Percentiles rank a stretch among this genome's conserved stretches.
Conservation (phyloP, 208 protist species). For the Novymonas esmeraldas region DNA sequence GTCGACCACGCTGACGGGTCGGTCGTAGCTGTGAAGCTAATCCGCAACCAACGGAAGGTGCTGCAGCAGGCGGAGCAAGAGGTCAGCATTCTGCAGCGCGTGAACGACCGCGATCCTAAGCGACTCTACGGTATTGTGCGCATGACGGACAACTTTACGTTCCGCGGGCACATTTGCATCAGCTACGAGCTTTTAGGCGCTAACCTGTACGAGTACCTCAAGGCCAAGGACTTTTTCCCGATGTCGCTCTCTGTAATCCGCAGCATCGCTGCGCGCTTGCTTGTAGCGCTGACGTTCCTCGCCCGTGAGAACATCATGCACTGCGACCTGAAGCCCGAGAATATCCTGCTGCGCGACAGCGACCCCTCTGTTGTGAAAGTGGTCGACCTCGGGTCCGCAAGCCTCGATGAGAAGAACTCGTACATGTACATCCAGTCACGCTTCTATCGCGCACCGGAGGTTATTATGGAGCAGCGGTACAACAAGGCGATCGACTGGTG, state of each 20-base stretch:
- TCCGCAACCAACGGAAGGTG: constrained; percentile 73
- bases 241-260: constrained; percentile 72
- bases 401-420: constrained; percentile 89
- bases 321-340: constrained; percentile 97
- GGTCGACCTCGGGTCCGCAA: constrained; percentile 97
- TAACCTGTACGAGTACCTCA: constrained; percentile 83
- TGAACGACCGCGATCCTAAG: constrained; percentile 61
- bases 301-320: constrained; percentile 92
- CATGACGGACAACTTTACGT: constrained; percentile 74
- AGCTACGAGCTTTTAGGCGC: constrained; percentile 73
- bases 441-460: constrained; percentile 92
- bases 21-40: constrained; percentile 83
- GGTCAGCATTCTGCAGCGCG: constrained; percentile 76
- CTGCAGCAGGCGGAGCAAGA: constrained; percentile 75
- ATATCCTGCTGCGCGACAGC: constrained; percentile 88
- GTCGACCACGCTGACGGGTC: constrained; percentile 51
- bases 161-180: constrained; percentile 80
- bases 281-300: constrained; percentile 82
- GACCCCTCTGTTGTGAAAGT: constrained; percentile 93
- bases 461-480: constrained; percentile 85
- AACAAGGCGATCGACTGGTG: constrained; percentile 91
- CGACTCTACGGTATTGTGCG: constrained; percentile 72
- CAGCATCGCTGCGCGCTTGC: constrained; percentile 68
- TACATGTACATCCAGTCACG: constrained; percentile 95
- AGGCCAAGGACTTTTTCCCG: constrained; percentile 71